Evolutionary conservation across 2,329 filamentous ascomycete genomes (phyloP).

Genomic region (Hysterium pulicare): DNA sequence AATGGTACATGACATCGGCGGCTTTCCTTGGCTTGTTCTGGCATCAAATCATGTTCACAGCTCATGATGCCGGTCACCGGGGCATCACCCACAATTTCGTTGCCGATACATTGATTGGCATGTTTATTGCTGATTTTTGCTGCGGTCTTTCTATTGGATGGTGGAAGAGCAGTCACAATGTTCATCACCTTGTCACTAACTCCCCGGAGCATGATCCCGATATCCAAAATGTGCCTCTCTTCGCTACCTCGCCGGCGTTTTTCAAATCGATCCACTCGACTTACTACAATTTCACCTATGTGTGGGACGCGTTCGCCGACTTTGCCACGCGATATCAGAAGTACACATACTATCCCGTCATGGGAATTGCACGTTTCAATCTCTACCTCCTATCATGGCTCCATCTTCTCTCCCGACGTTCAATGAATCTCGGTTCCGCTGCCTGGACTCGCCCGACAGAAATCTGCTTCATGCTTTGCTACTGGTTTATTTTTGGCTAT

Average conservation of each 20-base stretch:
- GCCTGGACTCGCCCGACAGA: slow-evolving; percentile 86
- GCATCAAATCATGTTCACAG: slow-evolving; percentile 68
- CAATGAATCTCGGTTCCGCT: slow-evolving; percentile 70
- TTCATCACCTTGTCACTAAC: slow-evolving; percentile 66
- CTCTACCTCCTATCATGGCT: slow-evolving; percentile 79
- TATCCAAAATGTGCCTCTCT: slow-evolving; percentile 70
- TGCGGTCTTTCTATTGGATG: slow-evolving; percentile 65
- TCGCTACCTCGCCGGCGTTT: slow-evolving; percentile 81
- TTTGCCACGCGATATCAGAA: slow-evolving; percentile 70
- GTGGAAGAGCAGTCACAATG: slow-evolving; percentile 69
- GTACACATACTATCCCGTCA: slow-evolving; percentile 78
- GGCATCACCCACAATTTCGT: slow-evolving; percentile 61
- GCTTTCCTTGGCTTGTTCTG: slow-evolving; percentile 61
- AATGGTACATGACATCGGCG: slow-evolving; percentile 59
- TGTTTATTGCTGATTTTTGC: slow-evolving; percentile 63
- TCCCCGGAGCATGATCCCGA: slow-evolving; percentile 49
- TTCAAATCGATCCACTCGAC: slow-evolving; percentile 70
- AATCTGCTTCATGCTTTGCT: slow-evolving; percentile 69
- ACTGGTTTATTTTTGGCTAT: slow-evolving; percentile 87
- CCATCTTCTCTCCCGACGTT: slow-evolving; percentile 67
- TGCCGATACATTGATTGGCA: slow-evolving; percentile 57
- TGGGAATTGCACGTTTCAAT: slow-evolving; percentile 82
- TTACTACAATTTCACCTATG: slow-evolving; percentile 79
- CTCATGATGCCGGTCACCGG: slow-evolving; percentile 63
- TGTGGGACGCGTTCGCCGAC: slow-evolving; percentile 71